Base-by-base conservation (phyloP, 2,329 filamentous ascomycete species). In the Tolypocladium cylindrosporum region DNA sequence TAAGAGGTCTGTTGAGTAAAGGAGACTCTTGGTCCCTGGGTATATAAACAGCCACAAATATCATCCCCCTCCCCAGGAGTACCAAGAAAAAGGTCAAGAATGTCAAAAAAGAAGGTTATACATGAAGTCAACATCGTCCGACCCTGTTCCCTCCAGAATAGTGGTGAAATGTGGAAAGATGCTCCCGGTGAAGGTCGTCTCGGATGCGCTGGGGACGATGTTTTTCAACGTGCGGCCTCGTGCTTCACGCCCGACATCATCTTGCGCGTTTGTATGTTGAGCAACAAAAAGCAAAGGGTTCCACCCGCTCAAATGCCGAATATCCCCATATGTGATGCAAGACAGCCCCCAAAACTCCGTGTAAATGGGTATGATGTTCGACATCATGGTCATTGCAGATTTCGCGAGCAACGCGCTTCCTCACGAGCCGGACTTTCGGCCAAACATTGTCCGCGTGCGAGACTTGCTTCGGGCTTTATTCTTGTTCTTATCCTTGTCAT, bases 381-480 rank as follows among this genome's bases (percentile, higher is more conserved):
- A 65, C 61, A 60, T 70, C 64, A 70, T 66, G 57, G 68, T 68
- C 66, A 65, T 67, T 65, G 67, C 19, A 61, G 48, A 53, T 51
- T 54, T 34, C 42, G 27, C 16, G 41, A 21, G 40, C 9, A n/a
- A 14, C 31, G n/a, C 42, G 31, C n/a, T 36, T 37, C 41, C n/a
- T 60, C 43, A 57, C 56, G 57, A 58, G 52, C 50, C 59, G 56
- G 64, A 67, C 61, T 76, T 78, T 52, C 70, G 66, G 61, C 86
- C 81, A 72, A 93, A 93, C 66, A 93, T 86, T 61, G 82, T 84
- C 64, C 89, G 80, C 54, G 87, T 85, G 61, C 87, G 85, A 36
- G 88, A 91, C 74, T 92, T 93, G 73, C 88, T 89, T 60, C 88
- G 83, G 45, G 78, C 68, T 69, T 89, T 90, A 72, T 88, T 89